phyloP scores from a whole-genome alignment of 176 grass and related monocot genomes.

The Elaeis guineensis region DNA sequence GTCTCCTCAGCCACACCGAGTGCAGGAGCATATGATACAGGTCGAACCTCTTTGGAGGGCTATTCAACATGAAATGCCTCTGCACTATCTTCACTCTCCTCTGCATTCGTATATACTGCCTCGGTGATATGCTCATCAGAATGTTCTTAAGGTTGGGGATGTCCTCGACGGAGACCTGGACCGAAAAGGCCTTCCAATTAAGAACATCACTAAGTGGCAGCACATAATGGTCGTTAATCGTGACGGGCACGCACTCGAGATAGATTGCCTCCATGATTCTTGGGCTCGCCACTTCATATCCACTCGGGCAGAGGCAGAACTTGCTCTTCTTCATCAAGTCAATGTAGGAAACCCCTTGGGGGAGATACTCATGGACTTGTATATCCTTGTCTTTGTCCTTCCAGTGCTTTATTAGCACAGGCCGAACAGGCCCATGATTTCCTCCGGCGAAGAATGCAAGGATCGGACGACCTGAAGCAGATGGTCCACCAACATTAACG shows the following conservation, averaged over 20 bases:
- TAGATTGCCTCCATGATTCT: constrained; percentile 76
- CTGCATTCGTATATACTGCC: constrained; percentile 76
- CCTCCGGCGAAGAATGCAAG: constrained; percentile 86
- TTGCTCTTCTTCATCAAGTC: constrained; percentile 68
- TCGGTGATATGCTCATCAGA: constrained; percentile 40
- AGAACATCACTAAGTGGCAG: constrained; percentile 75
- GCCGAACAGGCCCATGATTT: constrained; percentile 63
- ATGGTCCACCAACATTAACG: constrained; percentile 40
- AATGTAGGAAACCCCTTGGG: constrained; percentile 47
- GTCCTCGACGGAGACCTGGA: constrained; percentile 46
- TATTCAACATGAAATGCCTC: constrained; percentile 69
- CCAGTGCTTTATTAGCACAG: constrained; percentile 49
- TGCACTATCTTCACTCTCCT: constrained; percentile 33
- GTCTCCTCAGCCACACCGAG: constrained; percentile 78
- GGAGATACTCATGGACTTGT: constrained; percentile 69
- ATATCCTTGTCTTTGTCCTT: constrained; percentile 36
- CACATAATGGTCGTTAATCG: constrained; percentile 57
- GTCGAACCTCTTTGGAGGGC: constrained; percentile 43
- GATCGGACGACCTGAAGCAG: constrained; percentile 47
- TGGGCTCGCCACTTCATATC: constrained; percentile 90
- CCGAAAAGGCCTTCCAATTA: constrained; percentile 71
- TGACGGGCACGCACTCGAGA: constrained; percentile 81
- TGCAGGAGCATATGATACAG: constrained; percentile 84
- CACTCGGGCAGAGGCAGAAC: constrained; percentile 80
- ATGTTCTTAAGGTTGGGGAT: constrained; percentile 50